Conservation (phyloP, 2,329 filamentous ascomycete species). For the Fusarium luffae region DNA sequence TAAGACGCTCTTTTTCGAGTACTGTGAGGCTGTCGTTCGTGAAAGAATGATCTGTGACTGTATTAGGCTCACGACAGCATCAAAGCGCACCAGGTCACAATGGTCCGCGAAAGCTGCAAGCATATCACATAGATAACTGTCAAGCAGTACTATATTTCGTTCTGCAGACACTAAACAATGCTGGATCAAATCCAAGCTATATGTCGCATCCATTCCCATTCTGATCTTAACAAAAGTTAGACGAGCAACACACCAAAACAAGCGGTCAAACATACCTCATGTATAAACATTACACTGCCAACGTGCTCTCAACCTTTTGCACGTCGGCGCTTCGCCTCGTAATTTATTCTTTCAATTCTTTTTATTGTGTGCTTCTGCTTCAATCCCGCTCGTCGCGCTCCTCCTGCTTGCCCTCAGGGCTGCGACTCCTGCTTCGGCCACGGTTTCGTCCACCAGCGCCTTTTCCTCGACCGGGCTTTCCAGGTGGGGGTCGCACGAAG, state of each 20-base stretch:
- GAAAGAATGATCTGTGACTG: neutral
- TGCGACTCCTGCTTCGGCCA: constrained; percentile 62
- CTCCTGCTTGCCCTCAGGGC: constrained; percentile 55
- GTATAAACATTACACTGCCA: constrained; percentile 44
- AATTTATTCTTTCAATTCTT: constrained; percentile 2
- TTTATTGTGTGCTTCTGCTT: constrained; percentile 13
- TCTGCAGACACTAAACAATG: neutral
- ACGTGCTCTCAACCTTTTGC: constrained; percentile 36
- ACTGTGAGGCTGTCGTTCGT: neutral
- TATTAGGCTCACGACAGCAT: neutral
- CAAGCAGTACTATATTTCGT: neutral
- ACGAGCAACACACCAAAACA: neutral
- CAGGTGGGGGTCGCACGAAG: constrained; percentile 82
- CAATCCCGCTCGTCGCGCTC: constrained; percentile 48
- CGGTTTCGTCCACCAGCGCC: constrained; percentile 55
- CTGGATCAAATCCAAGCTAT: neutral
- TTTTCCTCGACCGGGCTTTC: constrained; percentile 55
- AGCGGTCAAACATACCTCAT: constrained; percentile 42
- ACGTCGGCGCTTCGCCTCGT: neutral
- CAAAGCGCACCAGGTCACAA: neutral
- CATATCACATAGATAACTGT: constrained; percentile 3
- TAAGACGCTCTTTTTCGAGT: neutral
- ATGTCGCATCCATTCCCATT: constrained; percentile 10
- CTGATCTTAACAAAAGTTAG: constrained; percentile 22
- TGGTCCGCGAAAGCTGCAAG: neutral